Evolutionary conservation across 768 basidiomycete genomes (phyloP).

Genomic region (Trametes punicea): DNA sequence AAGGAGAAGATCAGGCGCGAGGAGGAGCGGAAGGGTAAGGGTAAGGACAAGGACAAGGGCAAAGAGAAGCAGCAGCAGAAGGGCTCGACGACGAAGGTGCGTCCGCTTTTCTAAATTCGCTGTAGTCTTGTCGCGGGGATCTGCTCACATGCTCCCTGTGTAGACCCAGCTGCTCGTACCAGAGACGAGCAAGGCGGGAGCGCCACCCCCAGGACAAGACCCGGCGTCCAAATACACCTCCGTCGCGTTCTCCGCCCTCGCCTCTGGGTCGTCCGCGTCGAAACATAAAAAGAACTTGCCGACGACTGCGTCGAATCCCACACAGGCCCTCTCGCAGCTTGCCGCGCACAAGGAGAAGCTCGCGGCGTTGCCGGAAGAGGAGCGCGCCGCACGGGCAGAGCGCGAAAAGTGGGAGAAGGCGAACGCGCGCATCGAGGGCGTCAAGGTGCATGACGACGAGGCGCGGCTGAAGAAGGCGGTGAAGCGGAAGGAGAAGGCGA

Average conservation of each 20-base stretch:
- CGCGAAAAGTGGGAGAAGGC: conserved; percentile 90
- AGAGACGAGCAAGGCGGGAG: conserved; percentile 37
- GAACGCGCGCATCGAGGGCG: conserved; percentile 80
- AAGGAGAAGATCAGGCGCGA: conserved; percentile 75
- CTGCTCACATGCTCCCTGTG: neutral
- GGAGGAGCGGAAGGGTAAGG: conserved; percentile 52
- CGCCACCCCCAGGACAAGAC: conserved; percentile 29
- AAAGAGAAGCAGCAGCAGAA: conserved; percentile 38
- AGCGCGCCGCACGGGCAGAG: conserved; percentile 76
- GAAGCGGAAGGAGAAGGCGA: conserved; percentile 91
- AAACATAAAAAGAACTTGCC: conserved; percentile 55
- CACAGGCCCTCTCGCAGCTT: conserved; percentile 82
- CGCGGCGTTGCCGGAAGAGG: conserved; percentile 74
- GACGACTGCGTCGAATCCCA: conserved; percentile 75
- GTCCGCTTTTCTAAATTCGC: conserved; percentile 11
- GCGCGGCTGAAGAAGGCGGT: conserved; percentile 83
- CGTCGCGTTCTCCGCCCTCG: conserved; percentile 65
- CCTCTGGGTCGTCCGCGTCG: conserved; percentile 44
- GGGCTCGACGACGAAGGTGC: conserved; percentile 53
- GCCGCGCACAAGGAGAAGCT: conserved; percentile 74
- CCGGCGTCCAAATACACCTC: conserved; percentile 48
- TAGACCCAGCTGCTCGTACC: conserved; percentile 74
- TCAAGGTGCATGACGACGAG: conserved; percentile 90
- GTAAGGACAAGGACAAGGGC: conserved; percentile 43
- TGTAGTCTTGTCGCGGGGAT: neutral